phyloP scores from a whole-genome alignment of 2,329 filamentous ascomycete species.

The Aspergillus sojae region DNA sequence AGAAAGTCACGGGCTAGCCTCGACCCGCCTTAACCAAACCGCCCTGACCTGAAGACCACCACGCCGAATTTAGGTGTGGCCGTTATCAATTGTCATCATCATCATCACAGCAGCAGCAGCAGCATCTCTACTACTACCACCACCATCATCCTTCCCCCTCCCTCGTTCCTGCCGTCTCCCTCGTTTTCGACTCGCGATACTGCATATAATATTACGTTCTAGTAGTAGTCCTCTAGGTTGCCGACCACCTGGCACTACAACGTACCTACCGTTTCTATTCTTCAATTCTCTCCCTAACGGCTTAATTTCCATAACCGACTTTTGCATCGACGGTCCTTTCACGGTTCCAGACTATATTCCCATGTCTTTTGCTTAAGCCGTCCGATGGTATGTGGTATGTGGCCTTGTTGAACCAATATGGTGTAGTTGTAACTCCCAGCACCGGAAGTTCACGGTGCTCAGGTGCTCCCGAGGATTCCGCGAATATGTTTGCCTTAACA shows the following conservation, averaged over 20 bases:
- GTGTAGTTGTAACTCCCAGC: background rate
- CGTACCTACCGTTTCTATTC: background rate
- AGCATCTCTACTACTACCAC: background rate
- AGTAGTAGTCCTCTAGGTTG: background rate
- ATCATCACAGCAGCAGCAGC: background rate
- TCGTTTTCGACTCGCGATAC: background rate
- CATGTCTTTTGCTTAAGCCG: conserved; percentile 8
- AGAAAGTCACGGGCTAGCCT: conserved; percentile 4
- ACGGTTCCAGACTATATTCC: background rate
- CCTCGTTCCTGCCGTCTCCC: background rate
- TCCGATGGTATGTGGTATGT: conserved; percentile 22
- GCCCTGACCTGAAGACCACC: conserved; percentile 3
- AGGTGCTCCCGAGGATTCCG: conserved; percentile 11
- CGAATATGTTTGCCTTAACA: conserved; percentile 11
- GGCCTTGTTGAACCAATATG: background rate
- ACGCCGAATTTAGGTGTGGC: background rate
- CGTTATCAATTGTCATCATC: background rate
- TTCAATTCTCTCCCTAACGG: background rate
- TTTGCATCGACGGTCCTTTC: background rate
- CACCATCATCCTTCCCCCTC: background rate
- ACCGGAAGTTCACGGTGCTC: background rate
- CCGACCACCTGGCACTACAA: background rate
- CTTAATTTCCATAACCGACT: background rate
- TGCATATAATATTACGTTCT: background rate
- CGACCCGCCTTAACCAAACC: conserved; percentile 11